phyloP scores from a whole-genome alignment of 352 stramenopile genomes.

The Phytophthora hibernalis region DNA sequence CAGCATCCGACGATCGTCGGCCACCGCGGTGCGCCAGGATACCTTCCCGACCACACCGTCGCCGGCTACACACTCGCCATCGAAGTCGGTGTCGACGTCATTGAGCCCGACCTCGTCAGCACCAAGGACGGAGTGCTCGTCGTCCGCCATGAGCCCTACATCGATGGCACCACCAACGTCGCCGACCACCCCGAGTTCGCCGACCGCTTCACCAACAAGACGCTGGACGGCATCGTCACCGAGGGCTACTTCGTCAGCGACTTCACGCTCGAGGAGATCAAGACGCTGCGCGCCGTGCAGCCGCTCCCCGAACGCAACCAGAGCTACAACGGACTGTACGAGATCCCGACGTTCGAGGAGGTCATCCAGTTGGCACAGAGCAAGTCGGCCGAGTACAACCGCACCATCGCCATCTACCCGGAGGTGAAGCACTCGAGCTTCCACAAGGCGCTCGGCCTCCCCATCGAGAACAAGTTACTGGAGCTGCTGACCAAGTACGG shows the following conservation, averaged over 20 bases:
- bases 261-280: constrained; percentile 93
- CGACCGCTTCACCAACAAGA: constrained; percentile 61
- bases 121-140: constrained; percentile 89
- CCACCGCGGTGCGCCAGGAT: constrained; percentile 89
- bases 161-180: constrained; percentile 93
- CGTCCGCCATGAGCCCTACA: constrained; percentile 88
- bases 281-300: constrained; percentile 86
- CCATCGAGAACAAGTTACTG: constrained; percentile 83
- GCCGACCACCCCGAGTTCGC: constrained; percentile 75
- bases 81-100: constrained; percentile 91
- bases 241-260: constrained; percentile 87
- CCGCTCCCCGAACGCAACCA: constrained; percentile 79
- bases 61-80: constrained; percentile 90
- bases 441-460: constrained; percentile 68
- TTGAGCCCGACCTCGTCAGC: constrained; percentile 92
- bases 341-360: constrained; percentile 90
- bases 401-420: constrained; percentile 85
- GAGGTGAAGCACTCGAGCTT: constrained; percentile 91
- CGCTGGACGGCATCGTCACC: constrained; percentile 60
- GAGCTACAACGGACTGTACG: constrained; percentile 84
- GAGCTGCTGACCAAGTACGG: constrained; percentile 68
- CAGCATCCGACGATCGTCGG: constrained; percentile 69
- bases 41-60: constrained; percentile 93
- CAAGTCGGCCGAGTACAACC: constrained; percentile 64
- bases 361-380: constrained; percentile 84